Percentiles rank a stretch among this genome's conserved stretches.
Conservation (phyloP, 2,329 filamentous ascomycete genomes). For the Botrytis squamosa region DNA sequence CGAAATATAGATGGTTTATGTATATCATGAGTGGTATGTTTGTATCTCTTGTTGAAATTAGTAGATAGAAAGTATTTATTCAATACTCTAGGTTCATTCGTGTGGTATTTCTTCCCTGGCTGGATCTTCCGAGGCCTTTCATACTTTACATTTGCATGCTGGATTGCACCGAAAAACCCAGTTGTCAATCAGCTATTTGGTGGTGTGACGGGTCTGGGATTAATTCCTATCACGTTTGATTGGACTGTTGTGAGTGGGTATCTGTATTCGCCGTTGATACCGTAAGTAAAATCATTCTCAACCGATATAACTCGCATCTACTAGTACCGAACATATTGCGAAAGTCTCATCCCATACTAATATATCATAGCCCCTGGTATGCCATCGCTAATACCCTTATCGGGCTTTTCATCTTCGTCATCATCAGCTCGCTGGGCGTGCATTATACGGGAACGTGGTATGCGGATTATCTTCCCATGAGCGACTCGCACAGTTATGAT, state of each 20-base stretch:
- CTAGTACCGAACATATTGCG: not conserved
- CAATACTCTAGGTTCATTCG: conserved; percentile 13
- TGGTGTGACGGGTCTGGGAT: conserved; percentile 60
- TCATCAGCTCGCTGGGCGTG: conserved; percentile 55
- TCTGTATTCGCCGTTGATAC: conserved; percentile 1
- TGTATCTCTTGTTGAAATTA: not conserved
- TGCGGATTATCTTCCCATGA: conserved; percentile 52
- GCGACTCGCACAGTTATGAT: conserved; percentile 55
- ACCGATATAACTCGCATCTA: not conserved
- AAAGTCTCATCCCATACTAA: not conserved
- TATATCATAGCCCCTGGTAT: conserved; percentile 52
- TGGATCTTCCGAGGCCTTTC: conserved; percentile 50
- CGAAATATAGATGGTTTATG: conserved; percentile 45
- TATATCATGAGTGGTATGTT: conserved; percentile 46
- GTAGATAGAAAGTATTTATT: not conserved
- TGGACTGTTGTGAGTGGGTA: conserved; percentile 62
- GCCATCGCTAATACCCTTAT: conserved; percentile 72
- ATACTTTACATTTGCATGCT: conserved; percentile 72
- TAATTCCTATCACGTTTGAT: conserved; percentile 73
- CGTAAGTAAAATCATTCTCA: not conserved
- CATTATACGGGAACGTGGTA: conserved; percentile 69
- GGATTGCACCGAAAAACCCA: conserved; percentile 67
- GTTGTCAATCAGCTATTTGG: conserved; percentile 74
- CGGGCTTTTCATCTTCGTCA: conserved; percentile 64
- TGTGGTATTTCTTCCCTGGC: conserved; percentile 55